Percentiles rank a stretch among this genome's conserved stretches.
Conservation (phyloP, 768 basidiomycete species). For the Leccinum barrowsii region DNA sequence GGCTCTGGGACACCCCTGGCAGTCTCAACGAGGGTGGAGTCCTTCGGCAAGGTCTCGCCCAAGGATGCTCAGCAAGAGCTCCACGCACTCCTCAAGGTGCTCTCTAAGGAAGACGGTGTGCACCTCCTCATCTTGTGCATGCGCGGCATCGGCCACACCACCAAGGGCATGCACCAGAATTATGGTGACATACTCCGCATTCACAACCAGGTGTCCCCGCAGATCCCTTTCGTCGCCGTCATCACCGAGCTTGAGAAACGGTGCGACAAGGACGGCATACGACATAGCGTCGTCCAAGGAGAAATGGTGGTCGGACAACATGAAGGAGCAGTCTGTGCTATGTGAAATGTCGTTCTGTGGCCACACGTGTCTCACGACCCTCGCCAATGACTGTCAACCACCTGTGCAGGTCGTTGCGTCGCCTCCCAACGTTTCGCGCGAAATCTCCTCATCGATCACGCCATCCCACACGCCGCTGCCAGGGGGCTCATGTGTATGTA, state of each 20-base stretch:
- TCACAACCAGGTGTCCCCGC: slow-evolving; percentile 18
- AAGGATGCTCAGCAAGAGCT: slow-evolving; percentile 20
- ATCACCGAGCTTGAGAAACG: slow-evolving; percentile 25
- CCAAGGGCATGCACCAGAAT: slow-evolving; percentile 20
- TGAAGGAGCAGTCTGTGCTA: background rate
- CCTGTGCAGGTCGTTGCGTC: slow-evolving; percentile 13
- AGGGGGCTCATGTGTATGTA: background rate
- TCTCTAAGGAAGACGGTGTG: slow-evolving; percentile 21
- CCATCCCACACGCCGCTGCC: slow-evolving; percentile 11
- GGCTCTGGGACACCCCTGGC: slow-evolving; percentile 22
- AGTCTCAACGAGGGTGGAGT: slow-evolving; percentile 17
- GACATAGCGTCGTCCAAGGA: slow-evolving; percentile 22
- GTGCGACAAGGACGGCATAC: background rate
- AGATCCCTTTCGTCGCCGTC: slow-evolving; percentile 24
- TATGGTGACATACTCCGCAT: slow-evolving; percentile 16
- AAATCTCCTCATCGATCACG: slow-evolving; percentile 19
- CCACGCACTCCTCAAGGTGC: slow-evolving; percentile 16
- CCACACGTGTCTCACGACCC: slow-evolving; percentile 25
- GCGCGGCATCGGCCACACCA: slow-evolving; percentile 18
- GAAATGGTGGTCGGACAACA: slow-evolving; percentile 19
- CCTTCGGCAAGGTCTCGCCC: slow-evolving; percentile 24
- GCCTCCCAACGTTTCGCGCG: slow-evolving; percentile 18
- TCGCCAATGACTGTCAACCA: slow-evolving; percentile 20
- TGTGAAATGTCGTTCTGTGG: slow-evolving; percentile 14
- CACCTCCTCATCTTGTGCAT: slow-evolving; percentile 27